A percentile compares a stretch with the other conserved stretches of the same genome.
Conservation (phyloP, 2,329 filamentous ascomycete genomes). For the Colletotrichum sp. region DNA sequence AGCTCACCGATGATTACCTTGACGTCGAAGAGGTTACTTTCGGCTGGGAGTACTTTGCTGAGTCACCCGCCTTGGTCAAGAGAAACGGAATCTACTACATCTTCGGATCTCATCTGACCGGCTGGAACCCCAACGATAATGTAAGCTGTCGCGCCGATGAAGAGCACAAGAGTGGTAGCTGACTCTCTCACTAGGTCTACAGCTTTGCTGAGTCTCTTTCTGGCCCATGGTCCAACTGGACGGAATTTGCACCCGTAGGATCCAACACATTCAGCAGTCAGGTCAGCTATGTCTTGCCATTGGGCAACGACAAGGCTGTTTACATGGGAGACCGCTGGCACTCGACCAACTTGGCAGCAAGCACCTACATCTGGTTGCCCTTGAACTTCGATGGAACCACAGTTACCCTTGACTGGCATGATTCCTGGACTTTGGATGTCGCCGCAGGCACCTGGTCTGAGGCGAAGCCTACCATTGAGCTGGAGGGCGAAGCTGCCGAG, state of each 20-base stretch:
- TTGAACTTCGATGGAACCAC: conserved; percentile 56
- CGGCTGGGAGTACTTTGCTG: conserved; percentile 58
- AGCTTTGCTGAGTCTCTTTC: conserved; percentile 60
- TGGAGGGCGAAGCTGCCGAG: conserved; percentile 56
- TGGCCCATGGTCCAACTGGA: conserved; percentile 67
- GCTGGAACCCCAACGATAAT: conserved; percentile 69
- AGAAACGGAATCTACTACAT: conserved; percentile 66
- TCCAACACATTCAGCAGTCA: conserved; percentile 65
- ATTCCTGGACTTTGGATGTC: conserved; percentile 59
- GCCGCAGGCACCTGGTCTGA: conserved; percentile 46
- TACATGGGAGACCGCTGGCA: conserved; percentile 75
- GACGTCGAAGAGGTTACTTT: conserved; percentile 53
- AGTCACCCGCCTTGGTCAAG: conserved; percentile 69
- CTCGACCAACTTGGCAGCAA: conserved; percentile 60
- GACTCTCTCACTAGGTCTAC: conserved; percentile 42
- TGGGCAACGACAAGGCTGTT: conserved; percentile 45
- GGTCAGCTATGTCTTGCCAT: conserved; percentile 61
- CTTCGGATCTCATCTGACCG: conserved; percentile 63
- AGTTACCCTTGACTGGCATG: conserved; percentile 54
- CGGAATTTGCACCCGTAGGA: conserved; percentile 60
- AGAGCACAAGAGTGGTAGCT: background rate
- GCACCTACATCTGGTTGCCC: conserved; percentile 70
- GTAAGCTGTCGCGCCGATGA: conserved; percentile 28
- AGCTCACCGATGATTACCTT: conserved; percentile 62
- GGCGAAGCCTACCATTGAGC: conserved; percentile 48